phyloP scores from a whole-genome alignment of 2,329 filamentous ascomycete species.

The Rhexocercosporidium sp. region DNA sequence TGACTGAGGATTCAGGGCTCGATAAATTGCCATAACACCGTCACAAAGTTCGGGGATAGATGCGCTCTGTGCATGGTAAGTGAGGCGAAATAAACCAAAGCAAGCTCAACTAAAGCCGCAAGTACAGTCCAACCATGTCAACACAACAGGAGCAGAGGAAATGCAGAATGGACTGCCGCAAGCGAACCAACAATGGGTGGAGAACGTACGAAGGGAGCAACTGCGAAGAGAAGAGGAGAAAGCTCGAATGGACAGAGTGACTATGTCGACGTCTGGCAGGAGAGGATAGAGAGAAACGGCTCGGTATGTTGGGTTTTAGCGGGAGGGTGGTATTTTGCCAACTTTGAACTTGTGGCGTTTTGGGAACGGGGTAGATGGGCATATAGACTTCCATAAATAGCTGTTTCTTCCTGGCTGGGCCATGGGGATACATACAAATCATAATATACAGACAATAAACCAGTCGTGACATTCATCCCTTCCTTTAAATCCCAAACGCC shows the following conservation, averaged over 20 bases:
- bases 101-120: conserved; percentile 13
- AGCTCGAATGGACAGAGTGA: conserved; percentile 26
- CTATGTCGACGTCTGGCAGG: conserved; percentile 25
- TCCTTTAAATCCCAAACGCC: conserved; percentile 2
- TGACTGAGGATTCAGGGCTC: conserved; percentile 40
- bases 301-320: conserved; percentile 3
- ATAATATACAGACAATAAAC: conserved; percentile 19
- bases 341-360: background rate
- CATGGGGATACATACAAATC: conserved; percentile 19
- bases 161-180: conserved; percentile 25
- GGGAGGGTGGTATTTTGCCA: conserved; percentile 6
- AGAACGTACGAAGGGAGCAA: conserved; percentile 31
- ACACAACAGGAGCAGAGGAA: conserved; percentile 13
- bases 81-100: background rate
- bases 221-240: conserved; percentile 32
- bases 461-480: background rate
- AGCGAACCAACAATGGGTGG: conserved; percentile 31
- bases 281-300: conserved; percentile 14
- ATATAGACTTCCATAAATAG: conserved; percentile 7
- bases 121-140: conserved; percentile 23
- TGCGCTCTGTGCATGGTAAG: conserved; percentile 46
- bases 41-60: conserved; percentile 45
- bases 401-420: conserved; percentile 26
- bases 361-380: background rate
- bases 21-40: conserved; percentile 46